Conservation (phyloP, 2,329 filamentous ascomycete species). For the Sporothrix brasiliensis region DNA sequence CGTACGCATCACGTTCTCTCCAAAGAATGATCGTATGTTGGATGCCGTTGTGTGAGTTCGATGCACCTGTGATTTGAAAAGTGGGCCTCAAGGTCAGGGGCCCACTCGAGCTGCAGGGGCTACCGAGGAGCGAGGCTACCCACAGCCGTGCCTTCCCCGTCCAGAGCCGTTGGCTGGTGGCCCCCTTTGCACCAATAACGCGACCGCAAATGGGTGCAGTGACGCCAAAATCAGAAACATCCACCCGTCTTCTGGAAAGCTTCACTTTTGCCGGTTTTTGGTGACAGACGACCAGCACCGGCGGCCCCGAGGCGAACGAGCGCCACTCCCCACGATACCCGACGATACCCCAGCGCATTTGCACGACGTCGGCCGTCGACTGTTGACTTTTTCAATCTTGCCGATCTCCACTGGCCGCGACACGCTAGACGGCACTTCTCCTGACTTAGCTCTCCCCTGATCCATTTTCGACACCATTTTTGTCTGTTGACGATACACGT, state of each 20-base stretch:
- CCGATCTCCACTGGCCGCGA: constrained; percentile 6
- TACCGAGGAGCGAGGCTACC: not conserved
- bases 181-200: constrained; percentile 10
- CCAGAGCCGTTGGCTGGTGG: constrained; percentile 8
- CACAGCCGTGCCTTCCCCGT: constrained; percentile 24
- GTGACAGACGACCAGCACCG: not conserved
- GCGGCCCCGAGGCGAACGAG: not conserved
- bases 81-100: not conserved
- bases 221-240: constrained; percentile 3
- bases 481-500: constrained; percentile 4
- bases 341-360: not conserved
- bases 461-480: not conserved
- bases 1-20: not conserved
- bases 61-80: not conserved
- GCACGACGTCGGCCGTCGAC: not conserved
- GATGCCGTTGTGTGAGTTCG: not conserved
- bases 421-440: constrained; percentile 19
- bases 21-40: not conserved
- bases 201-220: not conserved
- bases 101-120: constrained; percentile 24
- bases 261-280: not conserved
- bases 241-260: not conserved
- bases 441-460: constrained; percentile 17
- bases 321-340: not conserved
- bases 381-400: not conserved